Evolutionary conservation across 225 moss, liverwort and hornwort species (phyloP).

Genomic region (Bryoerythrophyllum caledonicum): DNA sequence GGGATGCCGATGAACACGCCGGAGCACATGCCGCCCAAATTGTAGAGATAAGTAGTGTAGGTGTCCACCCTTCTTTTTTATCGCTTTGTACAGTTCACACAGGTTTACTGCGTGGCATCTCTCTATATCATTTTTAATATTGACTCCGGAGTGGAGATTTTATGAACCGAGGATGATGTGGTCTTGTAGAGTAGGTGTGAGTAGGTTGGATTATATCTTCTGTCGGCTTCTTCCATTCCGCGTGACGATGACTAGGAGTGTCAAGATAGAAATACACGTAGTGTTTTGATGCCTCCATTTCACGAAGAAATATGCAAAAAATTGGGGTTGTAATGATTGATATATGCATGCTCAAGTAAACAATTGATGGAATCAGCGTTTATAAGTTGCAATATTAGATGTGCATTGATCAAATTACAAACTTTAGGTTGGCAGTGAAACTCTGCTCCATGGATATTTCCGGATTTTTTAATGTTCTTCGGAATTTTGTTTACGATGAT

Average conservation of each 20-base stretch:
- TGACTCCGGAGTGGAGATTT: conserved; percentile 1
- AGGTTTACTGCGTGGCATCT: conserved; percentile 11
- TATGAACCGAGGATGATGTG: not conserved
- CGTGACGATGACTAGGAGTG: conserved; percentile 16
- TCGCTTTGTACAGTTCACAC: conserved; percentile 11
- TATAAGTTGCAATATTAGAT: not conserved
- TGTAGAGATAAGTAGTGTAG: conserved; percentile 30
- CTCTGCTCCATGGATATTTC: too few relatives aligned
- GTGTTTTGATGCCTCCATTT: too few relatives aligned
- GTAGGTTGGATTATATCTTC: not conserved
- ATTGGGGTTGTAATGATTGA: too few relatives aligned
- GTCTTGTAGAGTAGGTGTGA: conserved; percentile 23
- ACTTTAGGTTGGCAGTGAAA: too few relatives aligned
- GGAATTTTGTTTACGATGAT: too few relatives aligned
- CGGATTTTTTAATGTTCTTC: too few relatives aligned
- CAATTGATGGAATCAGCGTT: too few relatives aligned
- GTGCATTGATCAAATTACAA: not conserved
- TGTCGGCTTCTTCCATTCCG: conserved; percentile 1
- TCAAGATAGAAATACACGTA: conserved; percentile 14
- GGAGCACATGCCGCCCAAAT: conserved; percentile 35
- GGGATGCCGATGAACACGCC: conserved; percentile 32
- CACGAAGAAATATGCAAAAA: too few relatives aligned
- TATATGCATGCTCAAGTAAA: too few relatives aligned
- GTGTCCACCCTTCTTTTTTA: conserved; percentile 8
- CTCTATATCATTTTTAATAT: not conserved